Percentiles rank a stretch among this genome's conserved stretches.
Conservation (phyloP, 2,329 filamentous ascomycete species). For the Stachybotrys elegans region DNA sequence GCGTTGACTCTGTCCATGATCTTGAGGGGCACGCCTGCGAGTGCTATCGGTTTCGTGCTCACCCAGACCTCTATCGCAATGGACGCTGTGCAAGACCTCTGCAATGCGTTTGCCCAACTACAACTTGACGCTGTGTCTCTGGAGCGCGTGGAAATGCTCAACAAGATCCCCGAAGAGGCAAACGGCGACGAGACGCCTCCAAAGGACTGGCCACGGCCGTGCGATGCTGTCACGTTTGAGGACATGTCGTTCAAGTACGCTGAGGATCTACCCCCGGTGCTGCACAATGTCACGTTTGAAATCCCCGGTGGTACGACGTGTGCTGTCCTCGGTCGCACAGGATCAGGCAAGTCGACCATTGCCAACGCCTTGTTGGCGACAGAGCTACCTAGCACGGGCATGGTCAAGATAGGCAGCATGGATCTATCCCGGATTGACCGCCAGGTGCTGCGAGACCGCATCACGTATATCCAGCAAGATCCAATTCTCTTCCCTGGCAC, state of each 20-base stretch:
- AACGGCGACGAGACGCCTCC: constrained; percentile 64
- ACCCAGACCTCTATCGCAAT: constrained; percentile 41
- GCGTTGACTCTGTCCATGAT: constrained; percentile 69
- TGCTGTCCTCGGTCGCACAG: constrained; percentile 74
- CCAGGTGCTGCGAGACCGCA: constrained; percentile 48
- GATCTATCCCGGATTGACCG: constrained; percentile 50
- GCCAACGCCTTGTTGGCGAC: constrained; percentile 55
- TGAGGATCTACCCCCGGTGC: constrained; percentile 67
- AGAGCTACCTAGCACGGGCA: constrained; percentile 43
- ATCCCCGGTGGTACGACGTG: constrained; percentile 63
- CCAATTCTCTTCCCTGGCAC: constrained; percentile 57
- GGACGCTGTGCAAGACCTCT: constrained; percentile 48
- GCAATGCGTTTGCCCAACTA: constrained; percentile 74
- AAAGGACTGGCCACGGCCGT: constrained; percentile 69
- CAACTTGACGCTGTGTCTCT: constrained; percentile 92
- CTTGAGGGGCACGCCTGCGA: constrained; percentile 68
- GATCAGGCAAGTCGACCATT: constrained; percentile 80
- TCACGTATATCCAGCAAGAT: constrained; percentile 61
- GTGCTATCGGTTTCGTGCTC: constrained; percentile 78
- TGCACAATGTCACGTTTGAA: constrained; percentile 63
- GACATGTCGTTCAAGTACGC: constrained; percentile 76
- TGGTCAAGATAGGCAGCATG: constrained; percentile 48
- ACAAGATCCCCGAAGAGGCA: constrained; percentile 72
- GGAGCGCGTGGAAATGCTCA: constrained; percentile 77
- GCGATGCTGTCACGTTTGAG: constrained; percentile 70